Base-by-base conservation (phyloP, 2,329 filamentous ascomycete genomes). In the Aschersonia sp. region DNA sequence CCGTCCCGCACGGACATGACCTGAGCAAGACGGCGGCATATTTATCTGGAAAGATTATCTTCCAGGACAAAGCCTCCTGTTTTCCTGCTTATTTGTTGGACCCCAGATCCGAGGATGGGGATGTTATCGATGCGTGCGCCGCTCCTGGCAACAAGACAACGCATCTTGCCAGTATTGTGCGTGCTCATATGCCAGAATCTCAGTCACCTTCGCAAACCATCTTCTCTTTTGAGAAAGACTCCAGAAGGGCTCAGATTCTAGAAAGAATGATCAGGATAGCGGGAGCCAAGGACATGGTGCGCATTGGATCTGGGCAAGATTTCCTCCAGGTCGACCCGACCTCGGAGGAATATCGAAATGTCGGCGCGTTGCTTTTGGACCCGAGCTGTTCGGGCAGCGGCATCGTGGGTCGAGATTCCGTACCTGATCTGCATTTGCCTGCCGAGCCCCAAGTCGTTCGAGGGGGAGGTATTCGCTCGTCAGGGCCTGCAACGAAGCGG, bases 71-170 rank as follows among this genome's bases (percentile, higher is more conserved):
- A 64, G 91, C 92, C 0, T 96, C 89, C 1, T 98, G 92, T 60
- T 96, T 98, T 58, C 92, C 92, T 0, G 92, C 91, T 1, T 92
- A 92, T 60, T 71, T 98, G 3, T 70, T 98, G 0, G 74, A 94
- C 46, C 80, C 84, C 0, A 68, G 67, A 0, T 68, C 78, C 6
- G 70, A 77, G 49, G 77, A 83, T 53, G 87, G 87, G 30, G 80
- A 92, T 58, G 71, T 94, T 6, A 78, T 97, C n/a, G 92, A 98
- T 63, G 86, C 86, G 0, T 97, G 91, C 61, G 87, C 92, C 0
- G 92, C 92, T 1, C 92, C 92, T 1, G 92, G 92, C 5, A 98
- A 98, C 64, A 98, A 98, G 67, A 97, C 92, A 1, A 97, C 91
- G 5, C 92, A 97, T 62, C 67, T 94, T 44, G 89, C 89, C 0